Evolutionary conservation across 2,329 filamentous ascomycete species (phyloP), one percentile per base, ranked within the genome.

Genomic region (Trichophyton verrucosum): DNA sequence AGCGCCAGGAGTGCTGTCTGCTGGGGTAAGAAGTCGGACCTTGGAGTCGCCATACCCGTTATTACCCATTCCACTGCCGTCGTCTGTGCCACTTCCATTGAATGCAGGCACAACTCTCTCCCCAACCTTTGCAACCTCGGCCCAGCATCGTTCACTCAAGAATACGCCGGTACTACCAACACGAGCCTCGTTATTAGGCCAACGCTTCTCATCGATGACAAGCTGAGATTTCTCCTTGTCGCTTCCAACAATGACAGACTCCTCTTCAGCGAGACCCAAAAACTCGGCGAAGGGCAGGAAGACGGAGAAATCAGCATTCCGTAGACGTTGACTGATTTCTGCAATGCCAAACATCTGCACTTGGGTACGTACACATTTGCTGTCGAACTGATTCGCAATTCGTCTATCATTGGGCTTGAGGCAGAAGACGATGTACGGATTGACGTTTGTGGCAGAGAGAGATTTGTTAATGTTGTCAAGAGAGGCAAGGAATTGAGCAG

Each of bases 341-440:
- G 91, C 91, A 68, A 99, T 95, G 36, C 94, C 94, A 66, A 97
- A 89, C 0, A 91, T 95, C 71, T 97, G 92, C 1, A 99, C 83
- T 71, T 99, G 94, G 9, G 88, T 89, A 3, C 94, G 86, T 22
- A 99, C 94, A 71, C 94, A 99, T 74, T 97, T 97, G 81, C 91
- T 96, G 74, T 99, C 94, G 68, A 97, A 99, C 70, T 99, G 94
- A 67, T 99, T 99, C 64, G 94, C 92, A 66, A 99, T 99, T 57
- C 94, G 86, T 59, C 94, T 84, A 72, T 99, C 94, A 67, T 99
- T 99, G 22, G 94, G 92, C 75, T 99, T 99, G 65, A 99, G 76
- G 70, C 94, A 99, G 75, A 99, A 96, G 51, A 99, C 83, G 68
- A 96, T 97, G 75, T 99, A 99, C 0, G 88, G 84, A 69, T 99